Conservation (phyloP, 2,329 filamentous ascomycete species). For the Alternaria conjuncta region DNA sequence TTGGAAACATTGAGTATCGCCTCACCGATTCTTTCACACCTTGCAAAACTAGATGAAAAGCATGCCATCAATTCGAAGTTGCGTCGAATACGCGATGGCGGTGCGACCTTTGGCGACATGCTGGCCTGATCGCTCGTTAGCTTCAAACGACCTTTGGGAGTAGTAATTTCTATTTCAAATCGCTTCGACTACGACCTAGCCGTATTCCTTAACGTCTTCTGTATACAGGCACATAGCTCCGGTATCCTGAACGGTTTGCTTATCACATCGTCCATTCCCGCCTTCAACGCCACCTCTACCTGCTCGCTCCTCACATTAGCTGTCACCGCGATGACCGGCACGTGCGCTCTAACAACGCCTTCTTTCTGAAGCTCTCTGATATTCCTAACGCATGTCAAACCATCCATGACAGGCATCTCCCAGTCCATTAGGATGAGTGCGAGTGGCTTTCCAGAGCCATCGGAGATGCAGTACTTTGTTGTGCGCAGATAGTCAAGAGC, state of each 20-base stretch:
- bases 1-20: background rate
- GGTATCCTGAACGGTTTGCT: conserved; percentile 71
- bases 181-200: background rate
- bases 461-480: conserved; percentile 27
- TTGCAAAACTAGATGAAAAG: background rate
- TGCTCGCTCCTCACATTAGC: conserved; percentile 45
- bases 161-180: background rate
- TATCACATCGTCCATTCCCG: conserved; percentile 61
- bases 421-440: conserved; percentile 41
- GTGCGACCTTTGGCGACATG: background rate
- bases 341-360: conserved; percentile 26
- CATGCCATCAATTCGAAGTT: background rate
- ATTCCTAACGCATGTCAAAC: conserved; percentile 29
- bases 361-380: conserved; percentile 36
- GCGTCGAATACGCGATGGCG: too few relatives aligned
- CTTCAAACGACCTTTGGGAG: background rate
- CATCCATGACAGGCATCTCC: conserved; percentile 47
- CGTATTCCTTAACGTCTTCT: conserved; percentile 19
- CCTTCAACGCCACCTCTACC: conserved; percentile 35
- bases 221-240: conserved; percentile 30
- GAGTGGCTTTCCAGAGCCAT: conserved; percentile 17
- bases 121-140: background rate
- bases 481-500: conserved; percentile 44
- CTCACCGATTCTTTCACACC: background rate
- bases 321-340: conserved; percentile 44